A percentile compares a stretch with the other conserved stretches of the same genome.
Evolutionary conservation across 352 stramenopile species (phyloP).

Genomic region (Pythium aphanidermatum): DNA sequence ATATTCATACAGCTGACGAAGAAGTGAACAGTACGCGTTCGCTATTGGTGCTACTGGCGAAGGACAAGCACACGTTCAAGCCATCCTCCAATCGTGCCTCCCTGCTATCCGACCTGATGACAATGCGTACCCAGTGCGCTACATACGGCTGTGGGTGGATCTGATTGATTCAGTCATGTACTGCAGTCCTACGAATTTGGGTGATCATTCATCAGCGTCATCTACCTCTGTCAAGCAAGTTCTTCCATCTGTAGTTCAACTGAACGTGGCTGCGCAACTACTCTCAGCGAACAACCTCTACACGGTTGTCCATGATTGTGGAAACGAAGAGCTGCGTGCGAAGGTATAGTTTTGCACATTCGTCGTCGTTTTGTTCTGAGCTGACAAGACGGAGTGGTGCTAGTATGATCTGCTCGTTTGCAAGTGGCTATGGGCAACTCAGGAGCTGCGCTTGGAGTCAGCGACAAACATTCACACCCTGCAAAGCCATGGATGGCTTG

Average conservation of each 20-base stretch:
- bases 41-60: constrained; percentile 49
- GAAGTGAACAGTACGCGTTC: constrained; percentile 46
- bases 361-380: no score
- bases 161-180: constrained; percentile 43
- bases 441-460: constrained; percentile 19
- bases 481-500: constrained; percentile 22
- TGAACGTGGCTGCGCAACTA: constrained; percentile 45
- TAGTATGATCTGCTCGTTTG: constrained; percentile 64
- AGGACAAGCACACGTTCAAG: constrained; percentile 47
- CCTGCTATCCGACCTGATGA: constrained; percentile 22
- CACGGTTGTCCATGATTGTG: constrained; percentile 35
- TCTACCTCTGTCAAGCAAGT: constrained; percentile 32
- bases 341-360: no score
- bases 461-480: neutral
- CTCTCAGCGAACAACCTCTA: constrained; percentile 38
- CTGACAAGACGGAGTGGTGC: no score
- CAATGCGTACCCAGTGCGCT: constrained; percentile 39
- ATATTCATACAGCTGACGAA: no score
- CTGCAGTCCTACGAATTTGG: no score
- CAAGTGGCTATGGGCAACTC: constrained; percentile 75
- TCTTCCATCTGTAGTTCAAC: constrained; percentile 35
- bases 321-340: constrained; percentile 41
- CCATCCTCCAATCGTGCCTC: constrained; percentile 42
- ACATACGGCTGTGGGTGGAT: constrained; percentile 50
- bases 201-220: no score